These are phyloP conservation scores for Meyerozyma guilliermondii DNA, from an alignment of 1,139 yeast species.

Conservation along the genomic window DNA sequence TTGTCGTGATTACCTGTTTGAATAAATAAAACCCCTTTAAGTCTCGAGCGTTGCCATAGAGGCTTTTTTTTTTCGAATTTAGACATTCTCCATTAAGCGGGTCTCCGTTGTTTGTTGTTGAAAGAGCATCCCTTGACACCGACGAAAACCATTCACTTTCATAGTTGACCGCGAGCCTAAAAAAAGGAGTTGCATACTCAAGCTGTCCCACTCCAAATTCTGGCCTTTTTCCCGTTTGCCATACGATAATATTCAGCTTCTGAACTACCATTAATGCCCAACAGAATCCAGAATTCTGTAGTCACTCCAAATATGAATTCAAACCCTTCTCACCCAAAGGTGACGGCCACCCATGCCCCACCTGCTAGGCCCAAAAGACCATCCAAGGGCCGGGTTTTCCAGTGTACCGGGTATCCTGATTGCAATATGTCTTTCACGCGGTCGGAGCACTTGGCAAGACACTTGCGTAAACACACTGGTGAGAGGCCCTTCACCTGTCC, in stretches of 20 bases:
- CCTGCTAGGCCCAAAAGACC: slow-evolving; percentile 27
- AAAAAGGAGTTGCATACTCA: no score
- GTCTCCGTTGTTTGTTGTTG: neutral
- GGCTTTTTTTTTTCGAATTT: no score
- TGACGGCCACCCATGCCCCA: slow-evolving; percentile 1
- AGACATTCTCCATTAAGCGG: neutral
- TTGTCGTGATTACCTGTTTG: neutral
- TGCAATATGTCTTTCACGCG: slow-evolving; percentile 87
- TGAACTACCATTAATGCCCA: neutral
- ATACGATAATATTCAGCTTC: neutral
- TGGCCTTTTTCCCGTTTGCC: neutral
- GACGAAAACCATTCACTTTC: neutral
- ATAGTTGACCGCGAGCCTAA: neutral
- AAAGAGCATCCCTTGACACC: neutral
- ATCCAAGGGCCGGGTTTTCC: slow-evolving; percentile 63
- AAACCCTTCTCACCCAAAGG: neutral
- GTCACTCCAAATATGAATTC: neutral
- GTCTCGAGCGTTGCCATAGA: no score
- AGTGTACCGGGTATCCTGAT: slow-evolving; percentile 82
- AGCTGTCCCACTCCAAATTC: neutral
- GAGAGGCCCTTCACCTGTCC: slow-evolving; percentile 92
- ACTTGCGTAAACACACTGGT: slow-evolving; percentile 90
- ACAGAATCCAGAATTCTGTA: neutral
- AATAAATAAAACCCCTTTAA: neutral
- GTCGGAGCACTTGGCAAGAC: slow-evolving; percentile 88